These are phyloP conservation scores for Arthroderma sp. DNA, from an alignment of 2,329 filamentous ascomycete genomes.

Conservation along the genomic window DNA sequence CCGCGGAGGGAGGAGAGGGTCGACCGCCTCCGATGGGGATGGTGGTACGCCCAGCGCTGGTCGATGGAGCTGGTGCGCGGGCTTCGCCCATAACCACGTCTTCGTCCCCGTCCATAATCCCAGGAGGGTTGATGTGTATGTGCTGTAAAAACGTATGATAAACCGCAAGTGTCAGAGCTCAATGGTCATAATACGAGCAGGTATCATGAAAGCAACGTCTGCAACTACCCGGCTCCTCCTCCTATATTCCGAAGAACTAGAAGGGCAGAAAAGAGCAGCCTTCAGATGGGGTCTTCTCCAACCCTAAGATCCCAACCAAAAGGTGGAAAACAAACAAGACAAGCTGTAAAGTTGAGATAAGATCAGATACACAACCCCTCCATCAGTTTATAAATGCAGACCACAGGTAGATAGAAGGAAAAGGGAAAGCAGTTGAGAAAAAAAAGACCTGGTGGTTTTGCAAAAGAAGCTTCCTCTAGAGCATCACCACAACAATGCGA, in stretches of 20 bases:
- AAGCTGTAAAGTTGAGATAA: not conserved
- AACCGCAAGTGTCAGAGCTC: not conserved
- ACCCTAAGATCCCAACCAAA: not conserved
- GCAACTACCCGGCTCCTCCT: not conserved
- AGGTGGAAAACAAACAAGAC: not conserved
- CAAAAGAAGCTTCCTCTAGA: not conserved
- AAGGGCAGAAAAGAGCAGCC: not conserved
- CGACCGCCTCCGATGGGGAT: slow-evolving; percentile 15
- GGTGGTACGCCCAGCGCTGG: not conserved
- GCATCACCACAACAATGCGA: slow-evolving; percentile 1
- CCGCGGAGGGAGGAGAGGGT: slow-evolving; percentile 9
- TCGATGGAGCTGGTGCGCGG: slow-evolving; percentile 13
- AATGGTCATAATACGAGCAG: not conserved
- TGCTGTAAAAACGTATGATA: not conserved
- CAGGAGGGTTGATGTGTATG: not conserved
- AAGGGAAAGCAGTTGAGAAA: not conserved
- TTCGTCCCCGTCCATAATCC: slow-evolving; percentile 22
- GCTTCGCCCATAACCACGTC: slow-evolving; percentile 31
- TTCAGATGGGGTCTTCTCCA: not conserved
- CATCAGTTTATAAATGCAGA: not conserved
- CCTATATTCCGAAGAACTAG: not conserved
- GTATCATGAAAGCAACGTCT: not conserved
- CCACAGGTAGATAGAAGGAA: not conserved
- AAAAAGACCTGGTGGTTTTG: not conserved
- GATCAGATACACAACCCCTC: not conserved